A percentile compares a stretch with the other conserved stretches of the same genome.
These are phyloP conservation scores for Calophaca sinica DNA, from an alignment of 306 rosid genomes.

Conservation along the genomic window DNA sequence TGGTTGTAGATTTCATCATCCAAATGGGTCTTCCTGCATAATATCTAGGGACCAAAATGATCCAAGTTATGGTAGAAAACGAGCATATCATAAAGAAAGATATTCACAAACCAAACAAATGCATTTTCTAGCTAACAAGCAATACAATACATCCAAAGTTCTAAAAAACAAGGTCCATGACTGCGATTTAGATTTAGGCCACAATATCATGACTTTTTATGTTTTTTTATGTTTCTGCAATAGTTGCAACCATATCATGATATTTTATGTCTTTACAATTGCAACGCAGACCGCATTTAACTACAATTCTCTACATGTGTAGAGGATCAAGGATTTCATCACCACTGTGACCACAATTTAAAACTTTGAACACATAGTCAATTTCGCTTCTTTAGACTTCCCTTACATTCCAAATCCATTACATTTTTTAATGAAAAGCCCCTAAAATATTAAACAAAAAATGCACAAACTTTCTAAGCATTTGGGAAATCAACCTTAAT, in stretches of 20 bases:
- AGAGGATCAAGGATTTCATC: too few species aligned
- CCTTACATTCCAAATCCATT: neutral
- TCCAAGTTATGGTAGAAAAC: neutral
- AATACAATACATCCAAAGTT: neutral
- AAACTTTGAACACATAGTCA: neutral
- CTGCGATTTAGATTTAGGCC: too few species aligned
- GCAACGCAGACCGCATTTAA: too few species aligned
- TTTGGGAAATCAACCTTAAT: too few species aligned
- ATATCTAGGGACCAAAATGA: conserved; percentile 55
- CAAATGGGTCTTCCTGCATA: conserved; percentile 63
- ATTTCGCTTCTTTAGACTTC: neutral
- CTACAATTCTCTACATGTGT: too few species aligned
- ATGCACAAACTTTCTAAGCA: neutral
- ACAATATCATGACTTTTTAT: too few species aligned
- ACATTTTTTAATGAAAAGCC: neutral
- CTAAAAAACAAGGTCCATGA: too few species aligned
- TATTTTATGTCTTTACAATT: too few species aligned
- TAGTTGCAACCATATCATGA: too few species aligned
- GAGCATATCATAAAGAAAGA: neutral
- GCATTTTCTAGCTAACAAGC: neutral
- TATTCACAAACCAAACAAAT: neutral
- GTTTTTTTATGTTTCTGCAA: too few species aligned
- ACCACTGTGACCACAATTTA: too few species aligned
- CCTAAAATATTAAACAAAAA: neutral
- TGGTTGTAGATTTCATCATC: conserved; percentile 68